phyloP scores from a whole-genome alignment of 352 stramenopile species.

The Pythium aristosporum region DNA sequence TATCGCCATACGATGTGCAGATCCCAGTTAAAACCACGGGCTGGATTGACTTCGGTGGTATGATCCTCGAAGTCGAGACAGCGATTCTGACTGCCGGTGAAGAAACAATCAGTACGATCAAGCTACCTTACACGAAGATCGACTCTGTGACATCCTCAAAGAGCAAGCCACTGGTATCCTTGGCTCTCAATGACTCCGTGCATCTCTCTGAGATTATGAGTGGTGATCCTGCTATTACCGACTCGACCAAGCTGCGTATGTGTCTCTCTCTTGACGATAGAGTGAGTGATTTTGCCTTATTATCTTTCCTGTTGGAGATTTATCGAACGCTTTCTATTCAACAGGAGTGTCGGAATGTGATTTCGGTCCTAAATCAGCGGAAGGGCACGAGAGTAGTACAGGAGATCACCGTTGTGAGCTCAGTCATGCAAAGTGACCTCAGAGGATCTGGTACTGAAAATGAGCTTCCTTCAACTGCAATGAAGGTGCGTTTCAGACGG shows the following conservation, averaged over 20 bases:
- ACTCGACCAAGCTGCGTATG: background rate
- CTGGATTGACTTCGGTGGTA: conserved; percentile 37
- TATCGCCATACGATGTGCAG: background rate
- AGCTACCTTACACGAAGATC: conserved; percentile 28
- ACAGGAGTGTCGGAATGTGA: background rate
- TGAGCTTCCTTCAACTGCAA: background rate
- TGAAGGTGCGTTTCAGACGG: background rate
- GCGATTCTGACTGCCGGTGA: conserved; percentile 1
- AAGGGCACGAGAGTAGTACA: background rate
- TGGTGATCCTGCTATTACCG: background rate
- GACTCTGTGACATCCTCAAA: background rate
- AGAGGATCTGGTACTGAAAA: background rate
- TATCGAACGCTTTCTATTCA: background rate
- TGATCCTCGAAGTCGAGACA: conserved; percentile 30
- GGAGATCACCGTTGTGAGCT: background rate
- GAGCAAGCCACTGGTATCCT: background rate
- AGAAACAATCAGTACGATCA: conserved; percentile 19
- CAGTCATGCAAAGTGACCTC: background rate
- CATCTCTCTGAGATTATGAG: conserved; percentile 11
- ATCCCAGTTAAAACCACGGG: conserved; percentile 9
- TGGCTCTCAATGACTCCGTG: conserved; percentile 7
- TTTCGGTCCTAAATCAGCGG: background rate
- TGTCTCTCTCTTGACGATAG: background rate
- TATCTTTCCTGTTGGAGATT: background rate
- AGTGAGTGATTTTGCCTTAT: background rate